These are phyloP conservation scores for Diaporthe ampelina DNA, from an alignment of 2,329 filamentous ascomycete species.

Conservation along the genomic window DNA sequence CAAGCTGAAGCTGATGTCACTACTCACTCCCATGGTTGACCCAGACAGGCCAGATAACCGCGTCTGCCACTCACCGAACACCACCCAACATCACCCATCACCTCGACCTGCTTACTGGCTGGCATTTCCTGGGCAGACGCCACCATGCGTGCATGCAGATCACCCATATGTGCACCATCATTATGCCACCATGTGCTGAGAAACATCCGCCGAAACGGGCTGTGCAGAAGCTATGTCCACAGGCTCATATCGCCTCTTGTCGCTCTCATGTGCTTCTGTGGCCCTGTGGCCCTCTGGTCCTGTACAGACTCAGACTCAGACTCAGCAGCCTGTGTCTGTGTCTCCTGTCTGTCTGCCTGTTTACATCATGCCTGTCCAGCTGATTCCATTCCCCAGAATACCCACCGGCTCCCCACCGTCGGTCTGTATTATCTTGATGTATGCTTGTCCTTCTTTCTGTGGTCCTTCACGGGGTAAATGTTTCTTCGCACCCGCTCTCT, in stretches of 20 bases:
- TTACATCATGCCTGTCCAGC: background rate
- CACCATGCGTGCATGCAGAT: slow-evolving; percentile 8
- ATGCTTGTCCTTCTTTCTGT: background rate
- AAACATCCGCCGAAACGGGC: slow-evolving; percentile 24
- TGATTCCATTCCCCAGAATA: background rate
- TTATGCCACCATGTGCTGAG: background rate
- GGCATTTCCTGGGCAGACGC: slow-evolving; percentile 3
- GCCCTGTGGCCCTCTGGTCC: no score
- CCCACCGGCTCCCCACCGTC: background rate
- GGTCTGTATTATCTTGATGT: background rate
- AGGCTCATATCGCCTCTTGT: background rate
- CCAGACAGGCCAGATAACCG: no score
- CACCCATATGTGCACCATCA: background rate
- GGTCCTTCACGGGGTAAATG: background rate
- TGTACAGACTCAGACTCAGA: no score
- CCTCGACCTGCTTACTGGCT: background rate
- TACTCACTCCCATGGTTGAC: background rate
- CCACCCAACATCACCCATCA: no score
- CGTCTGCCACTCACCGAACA: background rate
- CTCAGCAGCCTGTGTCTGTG: no score
- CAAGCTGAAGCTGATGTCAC: slow-evolving; percentile 21
- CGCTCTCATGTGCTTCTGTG: background rate
- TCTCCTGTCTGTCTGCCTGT: no score
- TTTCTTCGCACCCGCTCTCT: background rate
- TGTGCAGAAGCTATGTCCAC: slow-evolving; percentile 6